These are phyloP conservation scores for Phaffia australis DNA, from an alignment of 768 basidiomycete genomes.

Conservation along the genomic window DNA sequence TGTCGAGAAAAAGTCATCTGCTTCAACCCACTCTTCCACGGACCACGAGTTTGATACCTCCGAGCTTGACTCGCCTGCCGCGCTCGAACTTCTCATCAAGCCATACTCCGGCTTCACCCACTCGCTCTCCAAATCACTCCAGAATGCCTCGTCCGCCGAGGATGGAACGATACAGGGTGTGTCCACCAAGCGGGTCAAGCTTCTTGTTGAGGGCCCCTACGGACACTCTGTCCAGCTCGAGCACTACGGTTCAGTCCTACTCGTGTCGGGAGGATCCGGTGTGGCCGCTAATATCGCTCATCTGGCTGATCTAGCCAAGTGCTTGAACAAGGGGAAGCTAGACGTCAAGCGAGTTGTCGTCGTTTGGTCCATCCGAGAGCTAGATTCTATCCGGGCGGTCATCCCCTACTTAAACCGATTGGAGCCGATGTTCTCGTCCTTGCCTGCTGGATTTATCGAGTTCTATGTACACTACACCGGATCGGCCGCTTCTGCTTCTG, in stretches of 20 bases:
- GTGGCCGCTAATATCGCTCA: slow-evolving; percentile 12
- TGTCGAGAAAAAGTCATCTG: background rate
- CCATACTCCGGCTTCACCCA: slow-evolving; percentile 12
- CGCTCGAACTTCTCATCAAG: slow-evolving; percentile 19
- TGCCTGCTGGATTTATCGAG: background rate
- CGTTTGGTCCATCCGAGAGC: slow-evolving; percentile 17
- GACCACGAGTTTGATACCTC: slow-evolving; percentile 5
- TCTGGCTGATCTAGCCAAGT: slow-evolving; percentile 16
- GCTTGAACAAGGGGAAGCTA: background rate
- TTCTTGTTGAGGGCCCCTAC: slow-evolving; percentile 16
- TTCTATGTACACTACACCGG: slow-evolving; percentile 15
- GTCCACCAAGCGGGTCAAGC: slow-evolving; percentile 11
- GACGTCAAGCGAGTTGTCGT: slow-evolving; percentile 1
- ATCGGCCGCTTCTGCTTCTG: no score
- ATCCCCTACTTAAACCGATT: slow-evolving; percentile 15
- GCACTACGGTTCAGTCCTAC: slow-evolving; percentile 2
- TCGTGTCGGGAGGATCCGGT: slow-evolving; percentile 15
- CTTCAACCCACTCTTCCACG: background rate
- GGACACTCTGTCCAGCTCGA: background rate
- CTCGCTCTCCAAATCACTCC: slow-evolving; percentile 1
- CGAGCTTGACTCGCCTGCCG: background rate
- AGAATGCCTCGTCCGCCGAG: background rate
- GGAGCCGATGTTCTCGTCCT: background rate
- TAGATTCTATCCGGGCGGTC: slow-evolving; percentile 1
- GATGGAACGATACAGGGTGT: background rate